Percentiles rank a stretch among this genome's conserved stretches.
These are phyloP conservation scores for Schoenoplectus tabernaemontani DNA, from an alignment of 202 grass and related monocot genomes.

Conservation along the genomic window DNA sequence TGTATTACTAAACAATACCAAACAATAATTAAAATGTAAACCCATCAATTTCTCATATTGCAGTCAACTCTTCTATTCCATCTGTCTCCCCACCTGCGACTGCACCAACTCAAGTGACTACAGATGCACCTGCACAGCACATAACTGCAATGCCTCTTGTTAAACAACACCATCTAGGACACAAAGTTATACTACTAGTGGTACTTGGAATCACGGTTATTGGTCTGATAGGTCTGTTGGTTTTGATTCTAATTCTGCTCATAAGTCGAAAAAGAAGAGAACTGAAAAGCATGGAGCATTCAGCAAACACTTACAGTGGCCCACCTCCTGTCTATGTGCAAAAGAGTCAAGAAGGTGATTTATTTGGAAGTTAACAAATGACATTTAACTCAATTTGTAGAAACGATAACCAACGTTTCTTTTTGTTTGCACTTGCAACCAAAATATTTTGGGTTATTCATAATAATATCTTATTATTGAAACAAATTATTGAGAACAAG, in stretches of 20 bases:
- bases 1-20: no score
- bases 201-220: slow-evolving; percentile 65
- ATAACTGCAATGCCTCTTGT: slow-evolving; percentile 41
- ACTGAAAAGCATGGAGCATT: slow-evolving; percentile 52
- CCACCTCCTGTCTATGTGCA: slow-evolving; percentile 34
- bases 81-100: slow-evolving; percentile 35
- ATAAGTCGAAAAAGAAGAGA: slow-evolving; percentile 79
- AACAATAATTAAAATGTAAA: slow-evolving; percentile 20
- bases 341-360: slow-evolving; percentile 63
- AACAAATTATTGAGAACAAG: neutral
- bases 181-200: slow-evolving; percentile 46
- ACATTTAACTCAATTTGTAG: neutral
- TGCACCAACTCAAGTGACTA: slow-evolving; percentile 49
- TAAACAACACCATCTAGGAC: slow-evolving; percentile 38
- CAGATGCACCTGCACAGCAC: slow-evolving; percentile 41
- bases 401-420: neutral
- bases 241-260: slow-evolving; percentile 68
- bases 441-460: neutral
- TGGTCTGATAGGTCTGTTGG: slow-evolving; percentile 52
- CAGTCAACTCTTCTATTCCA: slow-evolving; percentile 54
- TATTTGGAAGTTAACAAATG: slow-evolving; percentile 2
- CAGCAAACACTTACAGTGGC: slow-evolving; percentile 29
- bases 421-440: neutral
- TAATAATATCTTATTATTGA: neutral
- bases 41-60: slow-evolving; percentile 26